Percentiles rank a stretch among this genome's conserved stretches.
Conservation (phyloP, 1,139 yeast species). For the Magnusiomyces tetraspermus region DNA sequence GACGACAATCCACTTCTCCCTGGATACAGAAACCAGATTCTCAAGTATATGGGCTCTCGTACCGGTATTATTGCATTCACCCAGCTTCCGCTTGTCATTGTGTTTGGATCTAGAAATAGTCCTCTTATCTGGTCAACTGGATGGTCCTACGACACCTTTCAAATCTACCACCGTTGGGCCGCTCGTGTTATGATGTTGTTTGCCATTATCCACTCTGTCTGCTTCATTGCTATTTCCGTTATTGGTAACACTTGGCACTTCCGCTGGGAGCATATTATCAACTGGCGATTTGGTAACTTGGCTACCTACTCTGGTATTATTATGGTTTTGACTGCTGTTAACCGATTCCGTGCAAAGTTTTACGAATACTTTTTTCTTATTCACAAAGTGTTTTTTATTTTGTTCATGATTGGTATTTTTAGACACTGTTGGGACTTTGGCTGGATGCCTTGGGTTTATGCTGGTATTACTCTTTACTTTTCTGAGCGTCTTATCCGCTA, state of each 20-base stretch:
- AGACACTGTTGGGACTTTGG: conserved; percentile 38
- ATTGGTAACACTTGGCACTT: conserved; percentile 31
- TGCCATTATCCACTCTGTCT: conserved; percentile 32
- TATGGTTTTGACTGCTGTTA: conserved; percentile 23
- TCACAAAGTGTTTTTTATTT: conserved; percentile 33
- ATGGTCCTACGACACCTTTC: conserved; percentile 55
- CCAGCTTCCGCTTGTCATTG: conserved; percentile 44
- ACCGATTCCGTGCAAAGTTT: conserved; percentile 21
- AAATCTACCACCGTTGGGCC: conserved; percentile 54
- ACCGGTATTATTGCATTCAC: conserved; percentile 52
- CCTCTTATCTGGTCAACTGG: conserved; percentile 49
- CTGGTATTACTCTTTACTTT: conserved; percentile 33
- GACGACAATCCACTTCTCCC: conserved; percentile 20
- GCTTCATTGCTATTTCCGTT: conserved; percentile 30
- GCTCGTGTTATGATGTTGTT: conserved; percentile 47
- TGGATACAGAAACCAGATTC: conserved; percentile 23
- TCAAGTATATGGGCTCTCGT: conserved; percentile 44
- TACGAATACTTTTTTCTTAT: conserved; percentile 38
- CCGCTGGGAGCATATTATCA: conserved; percentile 35
- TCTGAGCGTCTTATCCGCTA: conserved; percentile 34
- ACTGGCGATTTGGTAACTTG: conserved; percentile 40
- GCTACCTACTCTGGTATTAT: conserved; percentile 34
- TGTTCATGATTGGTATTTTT: conserved; percentile 38
- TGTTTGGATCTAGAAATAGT: conserved; percentile 57
- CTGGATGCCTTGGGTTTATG: conserved; percentile 40